Percentiles rank a stretch among this genome's conserved stretches.
Evolutionary conservation across 129 eudicot species (phyloP).

Genomic region (Flaveria robusta): DNA sequence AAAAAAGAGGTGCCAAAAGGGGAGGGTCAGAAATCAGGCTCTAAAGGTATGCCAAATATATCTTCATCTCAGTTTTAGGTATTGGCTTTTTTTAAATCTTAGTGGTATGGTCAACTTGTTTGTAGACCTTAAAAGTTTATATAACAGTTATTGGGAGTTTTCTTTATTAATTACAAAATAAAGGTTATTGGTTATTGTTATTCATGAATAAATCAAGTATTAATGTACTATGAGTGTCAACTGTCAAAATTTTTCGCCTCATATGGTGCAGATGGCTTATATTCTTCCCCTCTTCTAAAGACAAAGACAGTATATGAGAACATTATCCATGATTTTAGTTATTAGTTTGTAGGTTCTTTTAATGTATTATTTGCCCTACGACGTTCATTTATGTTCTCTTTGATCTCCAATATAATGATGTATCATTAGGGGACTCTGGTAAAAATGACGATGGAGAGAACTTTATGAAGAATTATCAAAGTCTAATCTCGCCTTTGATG

Average conservation of each 20-base stretch:
- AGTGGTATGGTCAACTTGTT: slow-evolving; percentile 5
- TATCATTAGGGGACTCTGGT: slow-evolving; percentile 51
- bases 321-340: neutral
- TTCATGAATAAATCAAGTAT: neutral
- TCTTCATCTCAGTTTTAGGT: neutral
- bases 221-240: neutral
- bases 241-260: neutral
- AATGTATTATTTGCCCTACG: neutral
- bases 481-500: slow-evolving; percentile 40
- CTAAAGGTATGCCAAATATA: slow-evolving; percentile 44
- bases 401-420: neutral
- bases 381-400: neutral
- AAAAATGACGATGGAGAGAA: slow-evolving; percentile 50
- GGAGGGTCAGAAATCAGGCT: slow-evolving; percentile 46
- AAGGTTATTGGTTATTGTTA: slow-evolving; percentile 5
- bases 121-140: neutral
- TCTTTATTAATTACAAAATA: neutral
- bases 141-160: neutral
- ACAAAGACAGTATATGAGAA: slow-evolving; percentile 1
- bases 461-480: slow-evolving; percentile 44
- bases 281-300: neutral
- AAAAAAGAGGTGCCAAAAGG: slow-evolving; percentile 59
- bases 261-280: neutral
- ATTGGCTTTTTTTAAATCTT: neutral
- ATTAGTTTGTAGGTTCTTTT: neutral